Base-by-base conservation (phyloP, 2,329 filamentous ascomycete species). In the Boeremia exigua region DNA sequence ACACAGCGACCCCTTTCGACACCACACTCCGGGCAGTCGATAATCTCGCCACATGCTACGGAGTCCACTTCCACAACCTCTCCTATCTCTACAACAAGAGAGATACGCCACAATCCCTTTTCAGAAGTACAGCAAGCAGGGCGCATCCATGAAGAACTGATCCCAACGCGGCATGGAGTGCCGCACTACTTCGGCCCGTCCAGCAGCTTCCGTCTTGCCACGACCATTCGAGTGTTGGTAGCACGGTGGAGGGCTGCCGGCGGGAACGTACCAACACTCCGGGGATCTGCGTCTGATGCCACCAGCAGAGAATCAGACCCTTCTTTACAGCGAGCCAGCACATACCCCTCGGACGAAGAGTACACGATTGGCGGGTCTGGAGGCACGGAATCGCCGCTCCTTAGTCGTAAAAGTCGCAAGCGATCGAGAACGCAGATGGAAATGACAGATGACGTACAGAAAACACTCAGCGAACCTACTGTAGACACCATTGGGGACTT, bases 141-240 rank as follows among this genome's bases (percentile, higher is more conserved):
- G 19, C 57, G 44, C 11, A 55, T 54, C 6, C 46, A 38, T 14
- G 64, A 68, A 45, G 63, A 62, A 25, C 45, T 65, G 29, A 50
- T 69, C 32, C 63, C 58, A 25, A 58, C 63, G 8, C 46, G 56
- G n/a, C 54, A 60, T 40, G 63, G 62, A 15, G 60, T 60, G 6
- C 59, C 67, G 8, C 67, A 68, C 43, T 70, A 70, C 51, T 69
- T 70, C 48, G 68, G 69, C 19, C 65, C 68, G 12, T 70, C 65
- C 8, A 65, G 63, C 23, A 68, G 61, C 43, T 70, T 68, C 25
- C 61, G 61, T 37, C 60, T 71, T 32, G 66, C 67, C 6, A 58
- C 54, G 17, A 67, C 61, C 19, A 65, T 70, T 32, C 56, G 63
- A 8, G 48, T 46, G 3, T 43, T 70, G 11, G 61, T 64, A 7